Evolutionary conservation across 805 yeast genomes (phyloP), one percentile per base, ranked within the genome.

Genomic region (Allodekkera sacchari): DNA sequence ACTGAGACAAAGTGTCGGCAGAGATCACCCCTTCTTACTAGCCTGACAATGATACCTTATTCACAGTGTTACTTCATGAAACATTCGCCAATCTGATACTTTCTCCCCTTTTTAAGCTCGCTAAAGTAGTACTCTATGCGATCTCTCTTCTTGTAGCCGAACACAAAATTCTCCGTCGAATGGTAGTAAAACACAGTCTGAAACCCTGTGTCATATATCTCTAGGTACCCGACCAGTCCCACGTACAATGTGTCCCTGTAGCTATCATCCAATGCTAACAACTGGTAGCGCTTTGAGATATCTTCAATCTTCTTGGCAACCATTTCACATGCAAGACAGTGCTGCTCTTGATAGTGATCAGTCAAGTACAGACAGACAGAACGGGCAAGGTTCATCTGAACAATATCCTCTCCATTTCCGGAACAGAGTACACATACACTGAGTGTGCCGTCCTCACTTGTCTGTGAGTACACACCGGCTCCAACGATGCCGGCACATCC

Each of bases 381-480:
- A 22, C 60, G 42, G 3, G 71, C 66, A 14, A 72, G 44, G 31
- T 59, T 63, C 59, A 62, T 53, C 31, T 50, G 48, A 4, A 70
- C 53, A 22, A 72, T 71, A 34, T 70, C 73, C 40, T 72, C 79
- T 3, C 79, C 79, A 43, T 67, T 69, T 4, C 79, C 79, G 23
- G 74, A 64, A 47, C 77, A 67, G 48, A 56, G 44, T 5, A 44
- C 37, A 23, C 30, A 36, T 7, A 40, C 33, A 47, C 45, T 27
- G n/a, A n/a, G n/a, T n/a, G n/a, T n/a, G n/a, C n/a, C n/a, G 61
- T 53, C 25, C 2, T 33, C 28, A 5, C 25, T 5, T 28, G 20
- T 9, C 14, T 30, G 30, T 42, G 38, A 0, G 45, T 22, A 32
- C 51, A 69, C 12, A 2, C 69, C 68, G 2, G 69, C 52, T 2